Conservation (phyloP, 257 asterid genomes). For the Fraxinus americana region DNA sequence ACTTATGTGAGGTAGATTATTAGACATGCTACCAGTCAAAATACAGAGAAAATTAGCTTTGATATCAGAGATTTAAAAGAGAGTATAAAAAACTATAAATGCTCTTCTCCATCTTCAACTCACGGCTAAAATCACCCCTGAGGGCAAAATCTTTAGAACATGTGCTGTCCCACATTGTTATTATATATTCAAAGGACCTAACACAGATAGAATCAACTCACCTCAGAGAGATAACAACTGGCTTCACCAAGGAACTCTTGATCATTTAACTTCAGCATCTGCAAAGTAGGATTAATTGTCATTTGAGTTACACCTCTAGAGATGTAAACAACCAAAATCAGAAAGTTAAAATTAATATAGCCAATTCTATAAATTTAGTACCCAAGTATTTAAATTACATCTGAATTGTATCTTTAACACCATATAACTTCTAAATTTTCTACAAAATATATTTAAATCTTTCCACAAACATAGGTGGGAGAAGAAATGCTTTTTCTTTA, state of each 20-base stretch:
- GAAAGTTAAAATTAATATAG: not conserved
- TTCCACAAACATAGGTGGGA: not conserved
- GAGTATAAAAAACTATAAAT: not conserved
- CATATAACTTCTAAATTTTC: not conserved
- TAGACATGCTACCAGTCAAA: not conserved
- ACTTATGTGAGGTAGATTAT: not conserved
- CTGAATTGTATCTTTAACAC: not conserved
- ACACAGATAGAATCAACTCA: conserved; percentile 27
- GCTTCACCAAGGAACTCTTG: conserved; percentile 88
- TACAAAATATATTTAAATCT: not conserved
- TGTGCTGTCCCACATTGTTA: not conserved
- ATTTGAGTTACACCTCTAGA: conserved; percentile 9
- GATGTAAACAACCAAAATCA: not conserved
- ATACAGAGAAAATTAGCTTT: not conserved
- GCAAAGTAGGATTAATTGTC: conserved; percentile 28
- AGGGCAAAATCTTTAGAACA: not conserved
- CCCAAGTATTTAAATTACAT: not conserved
- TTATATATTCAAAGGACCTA: not conserved
- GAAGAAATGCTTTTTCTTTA: not conserved
- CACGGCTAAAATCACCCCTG: not conserved
- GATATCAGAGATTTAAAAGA: conserved; percentile 4
- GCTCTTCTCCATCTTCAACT: not conserved
- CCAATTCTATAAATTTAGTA: not conserved
- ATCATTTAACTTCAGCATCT: conserved; percentile 61
- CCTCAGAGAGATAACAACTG: conserved; percentile 73